A percentile compares a stretch with the other conserved stretches of the same genome.
phyloP scores from a whole-genome alignment of 192 early-diverging fungal genomes.

The Dissophora globulifera region DNA sequence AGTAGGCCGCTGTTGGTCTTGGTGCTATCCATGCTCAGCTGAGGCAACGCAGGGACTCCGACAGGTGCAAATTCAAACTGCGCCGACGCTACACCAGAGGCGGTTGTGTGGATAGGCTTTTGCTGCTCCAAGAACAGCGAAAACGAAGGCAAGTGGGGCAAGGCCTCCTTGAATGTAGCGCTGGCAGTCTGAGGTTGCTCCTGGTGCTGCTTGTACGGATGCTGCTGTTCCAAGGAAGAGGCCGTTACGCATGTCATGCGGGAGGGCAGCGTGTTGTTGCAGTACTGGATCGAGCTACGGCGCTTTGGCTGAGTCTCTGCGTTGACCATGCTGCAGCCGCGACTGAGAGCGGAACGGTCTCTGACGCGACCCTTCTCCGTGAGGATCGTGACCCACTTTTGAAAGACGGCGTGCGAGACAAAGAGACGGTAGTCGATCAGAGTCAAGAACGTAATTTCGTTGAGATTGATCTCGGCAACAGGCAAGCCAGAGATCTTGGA shows the following conservation, averaged over 20 bases:
- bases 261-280: conserved; percentile 46
- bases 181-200: conserved; percentile 2
- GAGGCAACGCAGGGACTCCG: conserved; percentile 4
- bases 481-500: conserved; percentile 83
- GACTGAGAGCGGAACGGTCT: conserved; percentile 17
- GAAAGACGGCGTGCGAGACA: conserved; percentile 69
- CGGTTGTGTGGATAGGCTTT: conserved; percentile 10
- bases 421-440: conserved; percentile 81
- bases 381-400: conserved; percentile 67
- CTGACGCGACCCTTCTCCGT: conserved; percentile 39
- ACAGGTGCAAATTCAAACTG: conserved; percentile 36
- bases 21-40: conserved; percentile 11
- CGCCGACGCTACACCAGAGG: conserved; percentile 1
- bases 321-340: conserved; percentile 1
- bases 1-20: conserved; percentile 15
- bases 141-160: conserved; percentile 39
- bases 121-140: conserved; percentile 41
- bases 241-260: conserved; percentile 53
- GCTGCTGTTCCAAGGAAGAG: conserved; percentile 46
- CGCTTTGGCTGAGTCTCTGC: conserved; percentile 12
- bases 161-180: not conserved
- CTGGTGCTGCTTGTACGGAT: conserved; percentile 2
- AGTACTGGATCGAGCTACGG: conserved; percentile 53
- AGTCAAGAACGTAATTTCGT: conserved; percentile 82
- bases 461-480: conserved; percentile 79